These are phyloP conservation scores for Fusarium brachygibbosum DNA, from an alignment of 2,329 filamentous ascomycete genomes.

Conservation along the genomic window DNA sequence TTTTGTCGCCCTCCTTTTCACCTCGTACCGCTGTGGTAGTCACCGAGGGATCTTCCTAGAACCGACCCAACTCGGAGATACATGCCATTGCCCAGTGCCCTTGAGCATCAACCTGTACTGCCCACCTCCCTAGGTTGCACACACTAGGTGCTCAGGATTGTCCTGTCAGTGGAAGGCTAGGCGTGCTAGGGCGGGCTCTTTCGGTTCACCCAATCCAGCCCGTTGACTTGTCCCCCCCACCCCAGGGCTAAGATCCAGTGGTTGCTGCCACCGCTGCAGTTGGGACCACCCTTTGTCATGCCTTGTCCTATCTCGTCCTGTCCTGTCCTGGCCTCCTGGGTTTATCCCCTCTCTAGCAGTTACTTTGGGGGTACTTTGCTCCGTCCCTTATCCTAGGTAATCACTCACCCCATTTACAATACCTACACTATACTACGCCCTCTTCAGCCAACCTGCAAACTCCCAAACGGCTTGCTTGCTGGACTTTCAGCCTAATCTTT, in stretches of 20 bases:
- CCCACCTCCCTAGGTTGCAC: background rate
- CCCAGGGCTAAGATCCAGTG: slow-evolving; percentile 31
- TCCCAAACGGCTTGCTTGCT: slow-evolving; percentile 32
- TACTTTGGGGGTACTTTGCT: slow-evolving; percentile 35
- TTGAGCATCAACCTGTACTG: slow-evolving; percentile 2
- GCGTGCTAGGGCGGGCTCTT: slow-evolving; percentile 23
- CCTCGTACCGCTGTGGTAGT: slow-evolving; percentile 28
- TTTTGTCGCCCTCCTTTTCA: slow-evolving; percentile 44
- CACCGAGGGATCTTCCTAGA: slow-evolving; percentile 37
- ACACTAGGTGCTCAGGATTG: slow-evolving; percentile 9
- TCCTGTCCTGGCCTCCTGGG: slow-evolving; percentile 10
- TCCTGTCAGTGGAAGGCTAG: slow-evolving; percentile 34
- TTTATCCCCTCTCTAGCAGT: slow-evolving; percentile 31
- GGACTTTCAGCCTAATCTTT: slow-evolving; percentile 38
- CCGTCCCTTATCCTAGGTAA: slow-evolving; percentile 26
- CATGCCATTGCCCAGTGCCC: slow-evolving; percentile 24
- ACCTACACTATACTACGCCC: slow-evolving; percentile 35
- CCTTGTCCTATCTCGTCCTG: slow-evolving; percentile 11
- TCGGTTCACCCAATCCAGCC: slow-evolving; percentile 14
- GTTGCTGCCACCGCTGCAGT: slow-evolving; percentile 37
- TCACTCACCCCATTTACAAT: slow-evolving; percentile 30
- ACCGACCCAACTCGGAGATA: slow-evolving; percentile 35
- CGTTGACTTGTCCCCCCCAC: slow-evolving; percentile 14
- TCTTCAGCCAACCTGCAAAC: slow-evolving; percentile 39
- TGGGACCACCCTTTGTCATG: slow-evolving; percentile 34